These are phyloP conservation scores for Melastoma candidum DNA, from an alignment of 441 rosid genomes.

Conservation along the genomic window DNA sequence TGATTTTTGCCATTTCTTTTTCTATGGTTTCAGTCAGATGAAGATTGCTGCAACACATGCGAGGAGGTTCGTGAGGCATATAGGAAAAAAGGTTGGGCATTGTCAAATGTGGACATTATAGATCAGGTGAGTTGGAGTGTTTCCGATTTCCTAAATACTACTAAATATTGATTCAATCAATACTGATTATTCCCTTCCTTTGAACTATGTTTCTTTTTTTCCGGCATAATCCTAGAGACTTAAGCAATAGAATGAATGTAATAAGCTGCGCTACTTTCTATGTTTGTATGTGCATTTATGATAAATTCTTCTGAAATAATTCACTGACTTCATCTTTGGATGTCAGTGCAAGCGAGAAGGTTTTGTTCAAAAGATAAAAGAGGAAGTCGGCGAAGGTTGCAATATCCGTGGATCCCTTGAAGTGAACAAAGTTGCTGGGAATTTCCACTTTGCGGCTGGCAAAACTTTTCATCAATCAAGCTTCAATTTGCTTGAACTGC, in stretches of 20 bases:
- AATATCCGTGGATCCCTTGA: constrained; percentile 8
- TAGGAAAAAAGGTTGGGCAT: constrained; percentile 5
- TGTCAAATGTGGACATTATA: constrained; percentile 6
- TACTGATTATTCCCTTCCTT: neutral
- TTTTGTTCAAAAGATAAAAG: constrained; percentile 9
- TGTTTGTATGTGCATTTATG: neutral
- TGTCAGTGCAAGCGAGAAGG: constrained; percentile 10
- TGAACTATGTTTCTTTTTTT: neutral
- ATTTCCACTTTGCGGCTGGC: constrained; percentile 10
- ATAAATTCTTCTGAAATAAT: neutral
- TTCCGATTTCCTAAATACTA: neutral
- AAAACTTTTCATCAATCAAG: constrained; percentile 6
- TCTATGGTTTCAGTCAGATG: constrained; percentile 6
- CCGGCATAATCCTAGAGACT: no score
- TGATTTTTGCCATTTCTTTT: neutral
- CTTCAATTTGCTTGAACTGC: constrained; percentile 5
- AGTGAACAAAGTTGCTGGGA: constrained; percentile 10
- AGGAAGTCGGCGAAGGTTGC: constrained; percentile 5
- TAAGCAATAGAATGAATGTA: no score
- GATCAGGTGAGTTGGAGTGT: constrained; percentile 8
- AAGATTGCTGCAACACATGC: constrained; percentile 6
- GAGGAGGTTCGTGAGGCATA: constrained; percentile 10
- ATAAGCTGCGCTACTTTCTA: neutral
- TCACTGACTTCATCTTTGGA: constrained; percentile 2
- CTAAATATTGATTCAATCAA: neutral